Evolutionary conservation across 1,284 basidiomycete species (phyloP).

Genomic region (Pyrrhoderma lamaoense): DNA sequence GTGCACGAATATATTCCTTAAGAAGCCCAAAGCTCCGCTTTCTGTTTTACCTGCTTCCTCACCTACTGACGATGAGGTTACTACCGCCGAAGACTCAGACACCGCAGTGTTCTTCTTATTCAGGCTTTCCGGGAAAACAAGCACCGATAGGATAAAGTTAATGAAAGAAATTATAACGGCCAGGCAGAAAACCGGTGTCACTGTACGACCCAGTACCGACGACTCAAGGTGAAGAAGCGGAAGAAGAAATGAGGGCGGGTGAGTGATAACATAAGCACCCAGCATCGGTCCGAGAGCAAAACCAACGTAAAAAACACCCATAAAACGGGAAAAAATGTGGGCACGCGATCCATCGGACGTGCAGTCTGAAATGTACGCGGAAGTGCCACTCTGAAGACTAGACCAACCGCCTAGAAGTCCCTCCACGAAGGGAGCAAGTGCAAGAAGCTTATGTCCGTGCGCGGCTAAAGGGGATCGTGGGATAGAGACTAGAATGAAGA

Average conservation of each 20-base stretch:
- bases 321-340: conserved; percentile 73
- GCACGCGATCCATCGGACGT: conserved; percentile 80
- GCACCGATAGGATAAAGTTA: conserved; percentile 45
- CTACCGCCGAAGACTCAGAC: conserved; percentile 26
- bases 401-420: conserved; percentile 85
- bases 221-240: conserved; percentile 22
- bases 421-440: conserved; percentile 76
- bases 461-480: conserved; percentile 55
- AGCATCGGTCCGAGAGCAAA: conserved; percentile 68
- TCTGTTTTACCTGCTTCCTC: conserved; percentile 19
- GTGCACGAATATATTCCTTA: conserved; percentile 38
- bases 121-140: conserved; percentile 60
- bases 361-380: conserved; percentile 79
- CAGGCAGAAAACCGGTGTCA: conserved; percentile 56
- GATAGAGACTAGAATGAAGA: conserved; percentile 72
- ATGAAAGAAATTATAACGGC: conserved; percentile 39
- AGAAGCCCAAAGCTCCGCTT: conserved; percentile 21
- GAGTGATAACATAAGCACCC: conserved; percentile 62
- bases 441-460: conserved; percentile 67
- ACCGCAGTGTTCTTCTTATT: conserved; percentile 37
- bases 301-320: conserved; percentile 64
- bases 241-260: conserved; percentile 36
- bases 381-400: conserved; percentile 68
- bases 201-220: conserved; percentile 26
- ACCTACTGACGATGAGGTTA: conserved; percentile 19